Evolutionary conservation across 176 grass and related monocot genomes (phyloP).

Genomic region (Carex cristatella): DNA sequence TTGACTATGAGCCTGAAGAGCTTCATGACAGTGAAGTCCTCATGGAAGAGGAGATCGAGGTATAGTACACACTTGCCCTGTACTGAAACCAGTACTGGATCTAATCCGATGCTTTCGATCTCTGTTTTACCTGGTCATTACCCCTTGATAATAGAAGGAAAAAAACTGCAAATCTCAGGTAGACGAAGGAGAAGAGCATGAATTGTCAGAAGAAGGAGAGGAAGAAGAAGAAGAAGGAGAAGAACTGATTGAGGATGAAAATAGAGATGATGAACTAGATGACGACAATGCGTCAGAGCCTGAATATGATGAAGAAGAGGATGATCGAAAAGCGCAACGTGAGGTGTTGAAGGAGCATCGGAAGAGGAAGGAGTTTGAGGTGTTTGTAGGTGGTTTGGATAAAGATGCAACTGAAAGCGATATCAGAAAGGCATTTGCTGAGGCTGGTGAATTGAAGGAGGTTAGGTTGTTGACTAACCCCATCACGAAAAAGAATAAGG

Average conservation of each 20-base stretch:
- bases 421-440: conserved; percentile 45
- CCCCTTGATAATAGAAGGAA: no score
- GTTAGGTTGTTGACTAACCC: conserved; percentile 60
- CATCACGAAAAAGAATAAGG: conserved; percentile 58
- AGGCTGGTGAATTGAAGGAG: conserved; percentile 50
- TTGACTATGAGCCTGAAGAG: conserved; percentile 23
- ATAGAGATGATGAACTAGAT: not conserved
- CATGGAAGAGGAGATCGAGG: conserved; percentile 22
- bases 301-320: conserved; percentile 30
- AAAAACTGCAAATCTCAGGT: conserved; percentile 14
- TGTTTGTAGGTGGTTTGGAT: conserved; percentile 66
- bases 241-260: conserved; percentile 17
- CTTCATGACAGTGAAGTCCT: conserved; percentile 12
- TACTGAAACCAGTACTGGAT: not conserved
- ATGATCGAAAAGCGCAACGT: conserved; percentile 40
- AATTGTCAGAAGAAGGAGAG: not conserved
- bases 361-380: conserved; percentile 66
- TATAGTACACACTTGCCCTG: not conserved
- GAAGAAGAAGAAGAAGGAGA: not conserved
- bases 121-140: not conserved
- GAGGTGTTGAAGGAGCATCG: conserved; percentile 52
- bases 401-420: conserved; percentile 52
- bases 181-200: conserved; percentile 1
- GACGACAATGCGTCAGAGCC: conserved; percentile 17
- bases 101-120: not conserved